These are phyloP conservation scores for Cadophora sp. DNA, from an alignment of 2,329 filamentous ascomycete species.

Conservation along the genomic window DNA sequence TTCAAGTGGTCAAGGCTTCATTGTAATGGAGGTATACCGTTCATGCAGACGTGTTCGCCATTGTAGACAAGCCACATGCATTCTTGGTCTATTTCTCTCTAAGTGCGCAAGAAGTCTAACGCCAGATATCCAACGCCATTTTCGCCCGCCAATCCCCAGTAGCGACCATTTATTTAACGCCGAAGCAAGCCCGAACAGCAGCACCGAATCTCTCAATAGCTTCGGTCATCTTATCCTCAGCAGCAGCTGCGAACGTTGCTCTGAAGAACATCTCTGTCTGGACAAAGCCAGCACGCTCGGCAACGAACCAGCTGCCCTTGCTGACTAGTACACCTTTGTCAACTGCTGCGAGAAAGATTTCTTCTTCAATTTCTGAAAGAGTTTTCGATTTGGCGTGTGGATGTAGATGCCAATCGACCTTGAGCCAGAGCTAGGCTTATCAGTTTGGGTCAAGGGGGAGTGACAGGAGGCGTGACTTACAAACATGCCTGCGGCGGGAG, in stretches of 20 bases:
- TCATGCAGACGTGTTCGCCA: no score
- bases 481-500: constrained; percentile 93
- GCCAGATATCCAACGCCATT: not conserved
- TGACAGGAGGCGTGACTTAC: constrained; percentile 57
- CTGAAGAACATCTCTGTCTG: constrained; percentile 74
- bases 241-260: constrained; percentile 86
- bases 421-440: constrained; percentile 62
- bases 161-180: constrained; percentile 27
- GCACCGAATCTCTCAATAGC: constrained; percentile 79
- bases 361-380: constrained; percentile 77
- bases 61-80: no score
- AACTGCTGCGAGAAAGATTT: constrained; percentile 81
- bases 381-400: constrained; percentile 60
- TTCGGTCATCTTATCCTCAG: constrained; percentile 70
- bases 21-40: no score
- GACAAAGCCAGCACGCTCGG: constrained; percentile 65
- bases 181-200: constrained; percentile 70
- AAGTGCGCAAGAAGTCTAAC: not conserved
- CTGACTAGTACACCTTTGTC: constrained; percentile 80
- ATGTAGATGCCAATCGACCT: constrained; percentile 70
- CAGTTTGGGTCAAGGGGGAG: not conserved
- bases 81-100: not conserved
- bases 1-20: no score
- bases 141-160: not conserved
- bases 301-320: constrained; percentile 89